phyloP scores from a whole-genome alignment of 768 basidiomycete genomes.

The Pluteus cervinus region DNA sequence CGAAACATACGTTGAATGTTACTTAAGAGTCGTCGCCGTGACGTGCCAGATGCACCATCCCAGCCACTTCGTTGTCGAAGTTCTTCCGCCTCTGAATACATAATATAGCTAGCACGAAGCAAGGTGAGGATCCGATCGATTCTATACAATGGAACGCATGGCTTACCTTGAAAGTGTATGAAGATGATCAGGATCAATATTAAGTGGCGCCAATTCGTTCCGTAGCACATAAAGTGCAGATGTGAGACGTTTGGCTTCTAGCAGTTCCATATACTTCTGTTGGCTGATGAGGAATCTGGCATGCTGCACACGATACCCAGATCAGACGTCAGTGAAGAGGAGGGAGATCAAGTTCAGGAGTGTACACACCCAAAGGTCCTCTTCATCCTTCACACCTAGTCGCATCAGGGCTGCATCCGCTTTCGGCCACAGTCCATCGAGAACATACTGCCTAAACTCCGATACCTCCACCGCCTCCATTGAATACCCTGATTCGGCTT shows the following conservation, averaged over 20 bases:
- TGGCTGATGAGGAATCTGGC: constrained; percentile 84
- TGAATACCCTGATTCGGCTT: constrained; percentile 88
- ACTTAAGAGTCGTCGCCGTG: constrained; percentile 69
- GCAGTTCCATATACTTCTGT: constrained; percentile 93
- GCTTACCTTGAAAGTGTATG: constrained; percentile 82
- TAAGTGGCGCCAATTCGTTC: constrained; percentile 80
- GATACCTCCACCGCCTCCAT: constrained; percentile 76
- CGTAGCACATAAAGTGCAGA: constrained; percentile 82
- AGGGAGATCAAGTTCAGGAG: background rate
- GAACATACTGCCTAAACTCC: constrained; percentile 73
- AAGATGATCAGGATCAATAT: constrained; percentile 73
- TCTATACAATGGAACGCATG: constrained; percentile 5
- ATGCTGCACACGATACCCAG: constrained; percentile 39
- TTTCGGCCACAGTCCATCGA: constrained; percentile 75
- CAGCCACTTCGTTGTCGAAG: constrained; percentile 75
- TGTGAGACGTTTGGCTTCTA: constrained; percentile 77
- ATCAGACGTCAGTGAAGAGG: background rate
- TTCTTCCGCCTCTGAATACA: constrained; percentile 86
- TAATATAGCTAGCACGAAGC: constrained; percentile 62
- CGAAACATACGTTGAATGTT: constrained; percentile 70
- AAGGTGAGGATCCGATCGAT: constrained; percentile 10
- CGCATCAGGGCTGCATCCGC: constrained; percentile 65
- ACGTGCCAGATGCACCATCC: constrained; percentile 83
- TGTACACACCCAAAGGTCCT: constrained; percentile 59
- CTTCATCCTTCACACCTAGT: constrained; percentile 64